Evolutionary conservation across 306 rosid genomes (phyloP), one percentile per base, ranked within the genome.

Genomic region (Psophocarpus tetragonolobus): DNA sequence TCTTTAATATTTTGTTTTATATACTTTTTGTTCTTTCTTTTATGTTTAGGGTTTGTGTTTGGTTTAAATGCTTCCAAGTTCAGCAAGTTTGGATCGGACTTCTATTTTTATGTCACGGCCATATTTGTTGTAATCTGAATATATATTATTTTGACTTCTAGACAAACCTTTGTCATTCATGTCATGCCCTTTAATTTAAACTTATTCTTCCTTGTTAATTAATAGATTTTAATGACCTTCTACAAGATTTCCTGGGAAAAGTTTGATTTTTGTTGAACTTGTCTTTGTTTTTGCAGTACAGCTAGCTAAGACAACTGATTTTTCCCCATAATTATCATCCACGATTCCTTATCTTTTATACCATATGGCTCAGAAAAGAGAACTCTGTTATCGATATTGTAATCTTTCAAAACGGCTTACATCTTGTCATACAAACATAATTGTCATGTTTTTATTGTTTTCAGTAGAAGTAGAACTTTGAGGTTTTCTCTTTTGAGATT

Each of bases 231-330:
- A 39, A 41, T 39, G 27, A 41, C 21, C 60, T 20, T 26, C 17
- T 24, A 57, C 54, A 29, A 58, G 21, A 61, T 56, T 61, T 60
- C 60, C 56, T 57, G 44, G 42, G 2, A 26, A 60, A 41, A 42
- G 23, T 42, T 39, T 39, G 62, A 61, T 45, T 62, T 75, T 20
- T 36, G 18, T 27, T 38, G 44, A 44, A 17, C 21, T 36, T 29
- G n/a, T 73, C 4, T 45, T 27, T 45, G 6, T 62, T 62, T 75
- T 47, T 62, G 72, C 35, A 29, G 15, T 75, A 75, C 80, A 63
- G 53, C 39, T 63, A 30, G 50, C 35, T 7, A 76, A 13, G 51
- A 14, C 26, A 30, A 62, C 64, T 23, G 33, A 47, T 13, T 63
- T 11, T 12, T 4, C 3, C 3, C 23, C 35, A 51, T 15, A 36